Base-by-base conservation (phyloP, 331 rosid genomes). In the Saraca asoca region DNA sequence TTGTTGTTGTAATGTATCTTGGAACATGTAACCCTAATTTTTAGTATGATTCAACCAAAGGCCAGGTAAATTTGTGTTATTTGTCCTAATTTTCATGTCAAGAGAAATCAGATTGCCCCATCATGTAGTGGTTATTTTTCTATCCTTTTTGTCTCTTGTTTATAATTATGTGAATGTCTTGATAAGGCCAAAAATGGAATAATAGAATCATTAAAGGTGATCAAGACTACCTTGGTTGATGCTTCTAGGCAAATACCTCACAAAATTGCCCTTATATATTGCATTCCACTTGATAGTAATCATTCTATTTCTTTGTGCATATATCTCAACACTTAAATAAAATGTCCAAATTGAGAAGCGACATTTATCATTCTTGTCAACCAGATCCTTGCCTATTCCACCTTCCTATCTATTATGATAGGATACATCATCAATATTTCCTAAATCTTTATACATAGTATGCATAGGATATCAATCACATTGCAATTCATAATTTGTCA, bases 231-330 rank as follows among this genome's bases (percentile, higher is more conserved):
- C 48, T 72, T 92, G 85, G 95, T 87, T 33, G 96, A 92, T 70
- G 96, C 98, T 0, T 96, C 96, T 69, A 92, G 98, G 98, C 87
- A 68, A 49, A n/a, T n/a, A n/a, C n/a, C n/a, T n/a, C n/a, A n/a
- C n/a, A n/a, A n/a, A n/a, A n/a, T n/a, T n/a, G n/a, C n/a, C n/a
- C n/a, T n/a, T n/a, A n/a, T n/a, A n/a, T n/a, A n/a, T n/a, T n/a
- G n/a, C n/a, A n/a, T n/a, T n/a, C n/a, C n/a, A n/a, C n/a, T n/a
- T n/a, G n/a, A n/a, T n/a, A n/a, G n/a, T n/a, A n/a, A n/a, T n/a
- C n/a, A n/a, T n/a, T n/a, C n/a, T n/a, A n/a, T n/a, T n/a, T n/a
- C n/a, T n/a, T n/a, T n/a, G n/a, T n/a, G n/a, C n/a, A n/a, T n/a
- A n/a, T n/a, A n/a, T n/a, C n/a, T n/a, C n/a, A n/a, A n/a, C n/a